phyloP scores from a whole-genome alignment of 2,329 filamentous ascomycete genomes.

The Grosmannia penicillata region DNA sequence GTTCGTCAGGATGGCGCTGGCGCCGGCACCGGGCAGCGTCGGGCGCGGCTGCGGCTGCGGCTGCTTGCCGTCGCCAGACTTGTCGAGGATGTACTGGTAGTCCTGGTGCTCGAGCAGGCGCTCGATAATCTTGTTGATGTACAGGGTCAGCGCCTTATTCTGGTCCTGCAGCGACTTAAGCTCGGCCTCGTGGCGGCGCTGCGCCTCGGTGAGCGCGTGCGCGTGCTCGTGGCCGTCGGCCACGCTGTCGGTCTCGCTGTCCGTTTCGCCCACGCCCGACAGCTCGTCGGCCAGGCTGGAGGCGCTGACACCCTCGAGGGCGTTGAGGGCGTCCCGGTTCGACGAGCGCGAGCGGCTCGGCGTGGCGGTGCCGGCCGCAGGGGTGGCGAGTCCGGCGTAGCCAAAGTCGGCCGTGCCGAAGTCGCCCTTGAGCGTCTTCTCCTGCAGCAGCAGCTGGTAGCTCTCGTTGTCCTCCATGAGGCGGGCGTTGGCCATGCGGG shows the following conservation, averaged over 20 bases:
- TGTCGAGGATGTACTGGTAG: slow-evolving; percentile 85
- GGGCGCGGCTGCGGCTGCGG: slow-evolving; percentile 25
- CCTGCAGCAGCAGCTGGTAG: slow-evolving; percentile 86
- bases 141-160: slow-evolving; percentile 92
- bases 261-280: slow-evolving; percentile 49
- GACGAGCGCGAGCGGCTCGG: slow-evolving; percentile 21
- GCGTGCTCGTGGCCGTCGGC: not conserved
- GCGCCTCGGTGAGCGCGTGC: slow-evolving; percentile 22
- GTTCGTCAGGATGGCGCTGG: slow-evolving; percentile 56
- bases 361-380: not conserved
- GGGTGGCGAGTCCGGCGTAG: slow-evolving; percentile 21
- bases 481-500: slow-evolving; percentile 87
- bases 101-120: slow-evolving; percentile 86
- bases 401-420: slow-evolving; percentile 73
- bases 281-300: slow-evolving; percentile 70
- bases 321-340: slow-evolving; percentile 50
- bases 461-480: slow-evolving; percentile 98
- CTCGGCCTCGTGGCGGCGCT: slow-evolving; percentile 62
- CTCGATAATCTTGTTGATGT: slow-evolving; percentile 99
- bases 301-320: slow-evolving; percentile 43
- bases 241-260: slow-evolving; percentile 20
- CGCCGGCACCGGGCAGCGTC: slow-evolving; percentile 41
- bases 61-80: slow-evolving; percentile 52
- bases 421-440: slow-evolving; percentile 91
- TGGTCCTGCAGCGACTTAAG: slow-evolving; percentile 72